Evolutionary conservation across 2,329 filamentous ascomycete genomes (phyloP), one percentile per base, ranked within the genome.

Genomic region (Aspergillus awamori): DNA sequence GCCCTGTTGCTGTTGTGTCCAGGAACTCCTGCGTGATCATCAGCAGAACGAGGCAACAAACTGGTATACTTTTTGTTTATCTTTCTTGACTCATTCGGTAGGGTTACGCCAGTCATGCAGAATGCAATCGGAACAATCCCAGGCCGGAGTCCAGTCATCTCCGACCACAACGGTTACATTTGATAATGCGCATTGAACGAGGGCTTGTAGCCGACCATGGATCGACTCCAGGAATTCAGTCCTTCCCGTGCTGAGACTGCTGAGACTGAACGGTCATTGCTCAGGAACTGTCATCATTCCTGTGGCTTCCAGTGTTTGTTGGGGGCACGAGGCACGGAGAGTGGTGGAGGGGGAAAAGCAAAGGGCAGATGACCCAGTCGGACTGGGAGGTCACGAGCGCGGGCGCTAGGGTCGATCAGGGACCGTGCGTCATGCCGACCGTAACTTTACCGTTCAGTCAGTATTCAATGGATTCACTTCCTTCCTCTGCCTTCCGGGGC

Each of bases 361-460:
- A 10, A 30, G 28, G 65, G 67, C 69, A 67, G 70, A 69, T 72
- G 69, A 71, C 69, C 63, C 53, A 22, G 62, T 57, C 57, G 56
- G 53, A 51, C 43, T n/a, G 58, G 33, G 62, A 39, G 65, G 70
- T 72, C 71, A 73, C 65, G 70, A 72, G 71, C 68, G 65, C 65
- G 62, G 66, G 62, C 64, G 64, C 65, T 68, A 66, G 58, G 33
- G 66, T 56, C 63, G 68, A 70, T 70, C 67, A 64, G 69, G 70
- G 39, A 47, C 71, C 70, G 69, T 72, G 70, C 70, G 65, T 58
- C 7, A 20, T 45, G 22, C 20, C 41, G 22, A 22, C n/a, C 17
- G 41, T 45, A 45, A 22, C 41, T 11, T 45, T 36, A 36, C 33
- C 10, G 33, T 36, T 36, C 33, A 36, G 33, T 36, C 33, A 36